These are phyloP conservation scores for Tetrapyrgos nigripes DNA, from an alignment of 1,284 basidiomycete genomes.

Conservation along the genomic window DNA sequence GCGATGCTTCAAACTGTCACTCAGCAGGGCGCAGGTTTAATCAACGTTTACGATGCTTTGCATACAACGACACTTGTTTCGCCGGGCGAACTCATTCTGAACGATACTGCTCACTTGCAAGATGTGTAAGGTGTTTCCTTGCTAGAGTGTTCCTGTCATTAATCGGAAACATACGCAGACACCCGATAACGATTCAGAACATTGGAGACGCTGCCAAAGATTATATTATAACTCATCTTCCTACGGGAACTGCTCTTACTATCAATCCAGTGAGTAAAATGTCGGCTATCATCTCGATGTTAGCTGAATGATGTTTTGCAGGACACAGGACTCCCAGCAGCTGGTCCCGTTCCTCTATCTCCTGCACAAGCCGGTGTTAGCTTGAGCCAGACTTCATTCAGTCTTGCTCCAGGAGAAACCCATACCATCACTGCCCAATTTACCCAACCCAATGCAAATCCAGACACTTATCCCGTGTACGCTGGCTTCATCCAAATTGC, in stretches of 20 bases:
- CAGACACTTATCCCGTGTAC: slow-evolving; percentile 59
- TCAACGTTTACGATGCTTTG: slow-evolving; percentile 58
- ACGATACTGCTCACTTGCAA: slow-evolving; percentile 59
- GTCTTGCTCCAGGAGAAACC: slow-evolving; percentile 38
- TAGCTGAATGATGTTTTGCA: slow-evolving; percentile 18
- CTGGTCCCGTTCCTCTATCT: slow-evolving; percentile 58
- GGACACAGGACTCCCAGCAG: slow-evolving; percentile 46
- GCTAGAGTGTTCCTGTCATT: too few relatives aligned
- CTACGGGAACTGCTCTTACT: slow-evolving; percentile 40
- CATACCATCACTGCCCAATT: slow-evolving; percentile 38
- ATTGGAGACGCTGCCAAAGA: slow-evolving; percentile 18
- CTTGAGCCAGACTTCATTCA: slow-evolving; percentile 39
- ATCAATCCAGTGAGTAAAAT: slow-evolving; percentile 6
- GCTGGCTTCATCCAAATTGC: slow-evolving; percentile 63
- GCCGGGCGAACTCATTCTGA: slow-evolving; percentile 57
- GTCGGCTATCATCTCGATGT: slow-evolving; percentile 2
- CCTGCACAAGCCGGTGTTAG: slow-evolving; percentile 48
- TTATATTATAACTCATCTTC: slow-evolving; percentile 39
- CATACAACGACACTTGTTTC: slow-evolving; percentile 48
- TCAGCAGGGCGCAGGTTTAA: slow-evolving; percentile 58
- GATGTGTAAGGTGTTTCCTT: slow-evolving; percentile 30
- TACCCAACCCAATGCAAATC: slow-evolving; percentile 53
- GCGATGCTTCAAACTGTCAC: slow-evolving; percentile 51
- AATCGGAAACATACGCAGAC: too few relatives aligned
- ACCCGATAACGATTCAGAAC: slow-evolving; percentile 4